Base-by-base conservation (phyloP, 768 basidiomycete species). In the Grammothele lineata region DNA sequence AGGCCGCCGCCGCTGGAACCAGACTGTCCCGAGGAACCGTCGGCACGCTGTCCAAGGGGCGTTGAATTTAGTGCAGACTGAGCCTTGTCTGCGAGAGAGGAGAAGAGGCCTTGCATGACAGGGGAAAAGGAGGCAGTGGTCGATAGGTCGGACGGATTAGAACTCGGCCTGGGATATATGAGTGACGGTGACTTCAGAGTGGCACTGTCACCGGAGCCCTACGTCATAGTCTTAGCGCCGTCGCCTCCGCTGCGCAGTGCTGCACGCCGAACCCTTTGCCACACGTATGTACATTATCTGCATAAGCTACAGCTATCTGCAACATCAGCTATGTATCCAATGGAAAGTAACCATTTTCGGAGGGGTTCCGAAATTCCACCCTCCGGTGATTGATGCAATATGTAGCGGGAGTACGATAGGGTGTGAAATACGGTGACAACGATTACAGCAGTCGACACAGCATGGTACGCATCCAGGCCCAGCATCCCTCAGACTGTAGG, bases 21-120 rank as follows among this genome's bases (percentile, higher is more conserved):
- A 45, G 35, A 30, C 40, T 48, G 27, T 21, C 51, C 46, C 62
- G 70, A 34, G 53, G 60, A 49, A 48, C 67, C 65, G n/a, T 78
- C 81, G 6, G 80, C 57, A 65, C 67, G 70, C 25, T 15, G 34
- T 2, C 40, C 22, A 1, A 87, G 65, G 8, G 82, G 76, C 0
- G 83, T 71, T 21, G 80, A 73, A 46, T 77, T 78, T 49, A 88
- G 72, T 4, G 85, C 87, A 27, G 63, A 77, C 64, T 87, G 85
- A 1, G 87, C 87, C 66, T 87, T 90, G 63, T 85, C 85, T 32
- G 85, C 81, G 50, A 91, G 69, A 47, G 78, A 76, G 7, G 81
- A 66, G 45, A 91, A 62, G 57, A 90, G 82, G 48, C 72, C 65
- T 56, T 82, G 73, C 60, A 83, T 73, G 43, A 57, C 61, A 23